phyloP scores from a whole-genome alignment of 129 eudicot species.

The Flaveria sonorensis region DNA sequence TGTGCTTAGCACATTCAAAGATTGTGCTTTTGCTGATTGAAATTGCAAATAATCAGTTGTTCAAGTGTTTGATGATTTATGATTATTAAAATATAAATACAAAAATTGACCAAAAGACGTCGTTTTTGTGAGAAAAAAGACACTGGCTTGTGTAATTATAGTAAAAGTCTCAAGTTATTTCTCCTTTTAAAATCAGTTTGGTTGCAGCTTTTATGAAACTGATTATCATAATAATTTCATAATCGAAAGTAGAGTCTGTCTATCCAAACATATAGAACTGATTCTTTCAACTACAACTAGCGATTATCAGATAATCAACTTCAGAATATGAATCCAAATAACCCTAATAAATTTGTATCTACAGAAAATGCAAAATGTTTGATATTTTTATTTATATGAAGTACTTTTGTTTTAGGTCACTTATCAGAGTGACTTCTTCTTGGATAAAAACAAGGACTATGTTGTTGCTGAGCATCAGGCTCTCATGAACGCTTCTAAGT shows the following conservation, averaged over 20 bases:
- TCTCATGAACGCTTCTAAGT: conserved; percentile 68
- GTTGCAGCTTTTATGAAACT: conserved; percentile 16
- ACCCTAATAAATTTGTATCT: neutral
- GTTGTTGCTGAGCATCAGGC: conserved; percentile 90
- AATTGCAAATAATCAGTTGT: neutral
- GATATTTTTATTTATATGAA: conserved; percentile 13
- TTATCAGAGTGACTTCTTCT: conserved; percentile 74
- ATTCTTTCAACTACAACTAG: neutral
- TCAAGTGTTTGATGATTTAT: neutral
- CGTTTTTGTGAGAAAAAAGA: neutral
- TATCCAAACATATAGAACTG: neutral
- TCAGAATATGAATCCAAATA: neutral
- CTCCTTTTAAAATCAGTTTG: neutral
- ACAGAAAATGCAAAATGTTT: conserved; percentile 19
- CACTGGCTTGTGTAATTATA: neutral
- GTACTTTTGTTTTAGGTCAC: conserved; percentile 65
- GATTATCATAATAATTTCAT: conserved; percentile 2
- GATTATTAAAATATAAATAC: neutral
- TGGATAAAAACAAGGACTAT: conserved; percentile 94
- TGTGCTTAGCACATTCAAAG: too few species aligned
- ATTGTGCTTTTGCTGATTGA: neutral
- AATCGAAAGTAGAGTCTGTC: neutral
- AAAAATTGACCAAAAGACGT: neutral
- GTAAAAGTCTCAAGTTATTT: neutral
- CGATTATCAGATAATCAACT: neutral